Evolutionary conservation across 768 basidiomycete species (phyloP), one percentile per base, ranked within the genome.

Genomic region (Gyrodon lividus): DNA sequence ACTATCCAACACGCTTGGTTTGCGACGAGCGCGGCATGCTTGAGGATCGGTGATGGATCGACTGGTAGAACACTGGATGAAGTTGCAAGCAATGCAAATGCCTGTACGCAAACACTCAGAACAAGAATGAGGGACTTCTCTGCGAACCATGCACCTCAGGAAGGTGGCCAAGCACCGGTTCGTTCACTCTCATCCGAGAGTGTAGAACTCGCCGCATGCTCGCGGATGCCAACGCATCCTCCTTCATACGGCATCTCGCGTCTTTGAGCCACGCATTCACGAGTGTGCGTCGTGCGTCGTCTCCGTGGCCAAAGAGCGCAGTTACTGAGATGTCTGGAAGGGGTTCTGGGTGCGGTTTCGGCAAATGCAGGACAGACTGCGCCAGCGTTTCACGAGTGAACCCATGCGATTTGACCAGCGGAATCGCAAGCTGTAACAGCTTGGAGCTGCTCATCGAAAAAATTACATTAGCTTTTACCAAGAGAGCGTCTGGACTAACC

Each of bases 261-360:
- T 84, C 80, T 17, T 84, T 78, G 31, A 92, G 62, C 89, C 90
- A 93, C 0, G 84, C 85, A n/a, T 74, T 67, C 38, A 91, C 76
- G 24, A 93, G 74, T 4, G 78, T 79, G 48, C 76, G 74, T 13
- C 84, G 73, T 1, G 90, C 87, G 26, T 79, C 67, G 50, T 87
- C 81, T 20, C 85, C 90, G 13, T 63, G 58, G 7, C 90, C 90
- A 68, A 92, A 93, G 6, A 92, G 72, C 6, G 86, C 77, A 2
- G 84, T 80, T 19, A 92, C 79, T 0, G 88, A 84, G 0, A 74
- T 70, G 51, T 92, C 89, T 1, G 84, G 78, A 19, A 92, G 80
- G 6, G 87, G 87, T 49, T 77, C 70, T 1, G 75, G 20, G 59
- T 83, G 84, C 0, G 70, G 73, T 53, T 70, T 63, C 1, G 75